Evolutionary conservation across 2,329 filamentous ascomycete genomes (phyloP).

Genomic region (Akanthomyces muscarius): DNA sequence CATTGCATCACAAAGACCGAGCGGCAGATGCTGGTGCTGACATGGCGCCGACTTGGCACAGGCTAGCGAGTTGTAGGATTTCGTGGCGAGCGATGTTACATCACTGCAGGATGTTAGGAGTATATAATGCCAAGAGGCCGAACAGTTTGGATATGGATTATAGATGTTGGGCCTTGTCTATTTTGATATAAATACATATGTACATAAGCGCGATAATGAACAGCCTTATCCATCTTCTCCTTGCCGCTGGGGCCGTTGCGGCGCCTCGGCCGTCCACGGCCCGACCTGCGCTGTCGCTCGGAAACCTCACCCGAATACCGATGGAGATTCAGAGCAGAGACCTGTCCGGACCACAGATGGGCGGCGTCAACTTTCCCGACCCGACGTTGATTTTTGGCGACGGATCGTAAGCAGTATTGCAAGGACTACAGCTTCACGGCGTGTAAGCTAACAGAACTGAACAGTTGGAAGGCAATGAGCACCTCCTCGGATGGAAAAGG

Average conservation of each 20-base stretch:
- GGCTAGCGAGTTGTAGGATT: neutral
- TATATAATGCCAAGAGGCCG: neutral
- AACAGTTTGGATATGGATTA: neutral
- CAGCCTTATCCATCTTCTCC: neutral
- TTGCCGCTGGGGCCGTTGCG: neutral
- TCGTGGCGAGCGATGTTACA: neutral
- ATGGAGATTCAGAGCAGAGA: neutral
- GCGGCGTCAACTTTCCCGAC: slow-evolving; percentile 12
- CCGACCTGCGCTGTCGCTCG: slow-evolving; percentile 4
- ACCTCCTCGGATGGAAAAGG: slow-evolving; percentile 9
- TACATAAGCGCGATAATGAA: neutral
- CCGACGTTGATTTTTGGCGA: slow-evolving; percentile 15
- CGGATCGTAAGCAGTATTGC: slow-evolving; percentile 9
- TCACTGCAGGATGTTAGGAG: neutral
- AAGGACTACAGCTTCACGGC: no score
- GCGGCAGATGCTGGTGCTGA: neutral
- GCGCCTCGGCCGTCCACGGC: neutral
- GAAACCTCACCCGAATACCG: slow-evolving; percentile 13
- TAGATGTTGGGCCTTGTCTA: no score
- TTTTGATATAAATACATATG: neutral
- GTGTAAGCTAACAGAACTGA: neutral
- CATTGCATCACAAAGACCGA: neutral
- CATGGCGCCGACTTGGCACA: slow-evolving; percentile 1
- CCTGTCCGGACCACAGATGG: slow-evolving; percentile 12
- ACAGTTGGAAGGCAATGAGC: slow-evolving; percentile 18